Evolutionary conservation across 2,329 filamentous ascomycete genomes (phyloP).

Genomic region (Apiospora aurea): DNA sequence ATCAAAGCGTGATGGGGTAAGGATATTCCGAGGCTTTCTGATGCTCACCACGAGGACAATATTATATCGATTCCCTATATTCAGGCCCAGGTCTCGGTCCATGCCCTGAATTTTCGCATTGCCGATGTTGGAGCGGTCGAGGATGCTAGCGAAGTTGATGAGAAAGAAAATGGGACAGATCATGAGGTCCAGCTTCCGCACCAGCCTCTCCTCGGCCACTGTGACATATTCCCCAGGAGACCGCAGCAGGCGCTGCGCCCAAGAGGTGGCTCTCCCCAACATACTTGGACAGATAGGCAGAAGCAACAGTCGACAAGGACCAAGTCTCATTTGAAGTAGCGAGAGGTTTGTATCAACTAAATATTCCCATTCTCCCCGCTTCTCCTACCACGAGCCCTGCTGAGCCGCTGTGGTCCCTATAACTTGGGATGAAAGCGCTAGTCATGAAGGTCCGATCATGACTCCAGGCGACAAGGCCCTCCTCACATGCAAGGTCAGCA

Average conservation of each 20-base stretch:
- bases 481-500: not conserved
- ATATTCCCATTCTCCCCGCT: not conserved
- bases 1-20: not conserved
- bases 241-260: not conserved
- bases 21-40: not conserved
- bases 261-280: constrained; percentile 4
- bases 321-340: not conserved
- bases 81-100: constrained; percentile 41
- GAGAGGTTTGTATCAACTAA: not conserved
- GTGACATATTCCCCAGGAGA: not conserved
- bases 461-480: not conserved
- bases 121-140: constrained; percentile 41
- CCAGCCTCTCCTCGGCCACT: constrained; percentile 44
- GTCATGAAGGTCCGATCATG: not conserved
- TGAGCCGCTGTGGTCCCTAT: not conserved
- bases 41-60: constrained; percentile 25
- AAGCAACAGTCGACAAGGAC: not conserved
- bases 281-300: not conserved
- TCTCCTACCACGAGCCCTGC: not conserved
- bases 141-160: constrained; percentile 38
- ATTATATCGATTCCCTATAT: constrained; percentile 39
- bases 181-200: constrained; percentile 50
- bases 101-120: constrained; percentile 44
- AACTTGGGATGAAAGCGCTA: not conserved
- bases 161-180: constrained; percentile 50